These are phyloP conservation scores for Stereum hirsutum DNA, from an alignment of 1,284 basidiomycete species.

Conservation along the genomic window DNA sequence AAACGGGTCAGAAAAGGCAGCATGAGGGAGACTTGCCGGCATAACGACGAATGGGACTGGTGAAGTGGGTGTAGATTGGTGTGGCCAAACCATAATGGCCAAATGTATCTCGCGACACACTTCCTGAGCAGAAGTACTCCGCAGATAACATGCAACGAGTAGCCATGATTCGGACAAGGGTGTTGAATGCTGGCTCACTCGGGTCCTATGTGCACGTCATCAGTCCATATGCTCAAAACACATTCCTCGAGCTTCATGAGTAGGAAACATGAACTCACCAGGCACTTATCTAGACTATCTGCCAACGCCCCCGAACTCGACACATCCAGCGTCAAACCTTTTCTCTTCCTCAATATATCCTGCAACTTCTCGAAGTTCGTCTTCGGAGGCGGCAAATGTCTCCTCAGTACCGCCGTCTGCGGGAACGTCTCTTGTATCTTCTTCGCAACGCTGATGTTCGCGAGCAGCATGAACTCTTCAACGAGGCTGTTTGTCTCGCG, in stretches of 20 bases:
- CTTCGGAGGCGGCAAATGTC: conserved; percentile 83
- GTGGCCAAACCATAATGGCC: conserved; percentile 96
- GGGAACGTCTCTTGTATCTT: conserved; percentile 95
- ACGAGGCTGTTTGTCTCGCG: conserved; percentile 95
- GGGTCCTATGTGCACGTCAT: conserved; percentile 47
- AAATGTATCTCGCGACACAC: conserved; percentile 87
- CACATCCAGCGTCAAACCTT: conserved; percentile 82
- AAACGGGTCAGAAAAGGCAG: conserved; percentile 18
- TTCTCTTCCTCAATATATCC: conserved; percentile 85
- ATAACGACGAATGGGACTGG: conserved; percentile 88
- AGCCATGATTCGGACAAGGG: conserved; percentile 97
- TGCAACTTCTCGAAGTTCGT: conserved; percentile 96
- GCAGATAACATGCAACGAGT: conserved; percentile 98
- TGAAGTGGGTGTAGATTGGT: conserved; percentile 98
- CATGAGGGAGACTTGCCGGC: conserved; percentile 61
- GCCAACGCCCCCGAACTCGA: conserved; percentile 92
- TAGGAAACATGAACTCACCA: conserved; percentile 65
- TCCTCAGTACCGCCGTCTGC: conserved; percentile 90
- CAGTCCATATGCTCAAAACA: background rate
- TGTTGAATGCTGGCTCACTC: conserved; percentile 86
- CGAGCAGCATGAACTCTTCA: conserved; percentile 98
- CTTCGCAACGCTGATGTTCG: conserved; percentile 90
- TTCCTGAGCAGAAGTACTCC: conserved; percentile 97
- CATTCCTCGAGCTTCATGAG: background rate
- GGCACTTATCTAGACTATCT: conserved; percentile 79